Conservation (phyloP, 2,329 filamentous ascomycete species). For the Botrytis galanthina region DNA sequence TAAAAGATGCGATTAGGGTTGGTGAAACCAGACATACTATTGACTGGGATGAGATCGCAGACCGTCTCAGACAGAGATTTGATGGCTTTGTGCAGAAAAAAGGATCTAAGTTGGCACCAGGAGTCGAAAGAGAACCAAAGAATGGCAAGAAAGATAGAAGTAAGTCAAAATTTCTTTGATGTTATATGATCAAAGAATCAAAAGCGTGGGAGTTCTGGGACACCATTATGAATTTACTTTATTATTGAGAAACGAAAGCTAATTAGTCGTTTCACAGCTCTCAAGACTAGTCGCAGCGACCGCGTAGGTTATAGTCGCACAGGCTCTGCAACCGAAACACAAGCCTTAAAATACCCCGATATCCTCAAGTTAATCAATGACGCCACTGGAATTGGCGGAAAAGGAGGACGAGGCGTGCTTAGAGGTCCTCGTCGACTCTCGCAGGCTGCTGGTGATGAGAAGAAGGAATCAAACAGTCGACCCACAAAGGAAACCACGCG, state of each 20-base stretch:
- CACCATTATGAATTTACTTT: neutral
- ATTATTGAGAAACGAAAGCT: neutral
- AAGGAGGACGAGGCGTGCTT: neutral
- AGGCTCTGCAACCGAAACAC: slow-evolving; percentile 6
- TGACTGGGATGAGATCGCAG: slow-evolving; percentile 8
- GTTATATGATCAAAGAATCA: neutral
- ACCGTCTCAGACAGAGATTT: neutral
- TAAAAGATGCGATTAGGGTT: neutral
- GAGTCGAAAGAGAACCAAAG: neutral
- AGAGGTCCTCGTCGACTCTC: neutral
- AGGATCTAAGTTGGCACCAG: slow-evolving; percentile 7
- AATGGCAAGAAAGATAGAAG: neutral
- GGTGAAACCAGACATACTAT: neutral
- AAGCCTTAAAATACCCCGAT: slow-evolving; percentile 6
- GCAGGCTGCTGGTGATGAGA: neutral
- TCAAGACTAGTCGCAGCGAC: neutral
- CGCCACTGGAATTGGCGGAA: slow-evolving; percentile 2
- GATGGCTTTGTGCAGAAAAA: neutral
- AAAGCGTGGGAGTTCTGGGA: neutral
- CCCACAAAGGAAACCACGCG: neutral
- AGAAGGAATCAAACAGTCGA: neutral
- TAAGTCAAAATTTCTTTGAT: neutral
- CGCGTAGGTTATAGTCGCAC: neutral
- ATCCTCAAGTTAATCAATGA: slow-evolving; percentile 1
- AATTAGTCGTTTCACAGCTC: neutral